Evolutionary conservation across 2,329 filamentous ascomycete genomes (phyloP), one percentile per base, ranked within the genome.

Genomic region (Venturia nashicola): DNA sequence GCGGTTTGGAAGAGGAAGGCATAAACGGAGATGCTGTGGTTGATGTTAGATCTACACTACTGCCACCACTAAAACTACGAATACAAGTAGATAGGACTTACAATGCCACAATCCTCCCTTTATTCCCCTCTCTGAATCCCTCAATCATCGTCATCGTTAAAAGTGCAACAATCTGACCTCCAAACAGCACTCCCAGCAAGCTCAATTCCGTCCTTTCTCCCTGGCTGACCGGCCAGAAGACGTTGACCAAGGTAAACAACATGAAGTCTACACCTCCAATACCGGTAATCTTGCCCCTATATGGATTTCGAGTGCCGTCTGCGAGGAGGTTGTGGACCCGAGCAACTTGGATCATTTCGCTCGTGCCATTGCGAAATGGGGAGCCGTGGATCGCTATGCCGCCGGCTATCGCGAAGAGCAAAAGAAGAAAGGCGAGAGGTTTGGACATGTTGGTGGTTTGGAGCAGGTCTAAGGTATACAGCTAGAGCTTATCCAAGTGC

Each of bases 221-320:
- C 12, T 42, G 36, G 5, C 20, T n/a, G 12, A 46, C n/a, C 16
- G 61, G 61, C 61, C 46, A 63, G n/a, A 63, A 63, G 51, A 63
- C 59, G 27, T 57, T 39, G 20, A 63, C 48, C 46, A 63, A n/a
- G 0, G 46, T 57, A 16, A 39, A 46, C 18, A 63, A 48, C n/a
- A 63, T 27, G 46, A 36, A 23, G 36, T 63, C 61, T 16, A 63
- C 27, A 12, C 23, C 46, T n/a, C 32, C 48, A 23, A 57, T 39
- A 4, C 61, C 61, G 4, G 61, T 63, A 1, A 63, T 5, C 1
- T 43, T 63, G 9, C 42, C 46, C 12, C n/a, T 34, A 9, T 36
- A 62, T 36, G 51, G 51, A 18, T 57, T 57, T 3, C 16, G 32
- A 16, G 27, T 62, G n/a, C 46, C 61, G 23, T 63, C 61, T 20